These are phyloP conservation scores for Rutstroemia sp. DNA, from an alignment of 2,329 filamentous ascomycete genomes.

Conservation along the genomic window DNA sequence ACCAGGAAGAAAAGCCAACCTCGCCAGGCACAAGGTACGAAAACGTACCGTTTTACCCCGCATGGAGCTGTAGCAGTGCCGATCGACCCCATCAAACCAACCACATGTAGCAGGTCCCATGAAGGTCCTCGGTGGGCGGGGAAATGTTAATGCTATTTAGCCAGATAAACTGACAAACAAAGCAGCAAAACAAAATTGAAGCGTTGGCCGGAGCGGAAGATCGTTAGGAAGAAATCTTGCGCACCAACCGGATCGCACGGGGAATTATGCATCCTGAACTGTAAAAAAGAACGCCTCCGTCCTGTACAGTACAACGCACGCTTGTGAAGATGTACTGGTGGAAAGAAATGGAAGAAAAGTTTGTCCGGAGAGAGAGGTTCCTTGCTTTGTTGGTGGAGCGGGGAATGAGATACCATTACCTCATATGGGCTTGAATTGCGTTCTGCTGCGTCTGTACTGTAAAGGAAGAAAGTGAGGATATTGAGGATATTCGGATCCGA, in stretches of 20 bases:
- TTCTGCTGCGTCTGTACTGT: not conserved
- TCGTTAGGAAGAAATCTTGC: not conserved
- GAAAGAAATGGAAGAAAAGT: not conserved
- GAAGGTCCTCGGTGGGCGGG: too few species aligned
- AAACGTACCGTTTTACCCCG: too few species aligned
- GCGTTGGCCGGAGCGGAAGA: not conserved
- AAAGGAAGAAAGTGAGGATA: too few species aligned
- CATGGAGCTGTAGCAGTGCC: too few species aligned
- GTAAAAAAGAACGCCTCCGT: too few species aligned
- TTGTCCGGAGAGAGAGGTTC: not conserved
- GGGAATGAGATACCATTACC: not conserved
- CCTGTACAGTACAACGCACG: too few species aligned
- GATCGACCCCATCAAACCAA: too few species aligned
- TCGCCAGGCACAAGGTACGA: too few species aligned
- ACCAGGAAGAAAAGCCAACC: too few species aligned
- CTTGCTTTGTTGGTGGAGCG: not conserved
- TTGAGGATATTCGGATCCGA: too few species aligned
- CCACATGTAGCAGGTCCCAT: too few species aligned
- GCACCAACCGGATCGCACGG: conserved; percentile 6
- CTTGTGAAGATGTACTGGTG: not conserved
- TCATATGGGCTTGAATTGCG: too few species aligned
- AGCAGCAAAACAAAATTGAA: not conserved
- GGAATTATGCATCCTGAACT: not conserved
- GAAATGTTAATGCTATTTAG: not conserved
- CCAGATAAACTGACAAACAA: not conserved